Evolutionary conservation across 163 green algal genomes (phyloP), one percentile per base, ranked within the genome.

Genomic region (Coccomyxa subellipsoidea): DNA sequence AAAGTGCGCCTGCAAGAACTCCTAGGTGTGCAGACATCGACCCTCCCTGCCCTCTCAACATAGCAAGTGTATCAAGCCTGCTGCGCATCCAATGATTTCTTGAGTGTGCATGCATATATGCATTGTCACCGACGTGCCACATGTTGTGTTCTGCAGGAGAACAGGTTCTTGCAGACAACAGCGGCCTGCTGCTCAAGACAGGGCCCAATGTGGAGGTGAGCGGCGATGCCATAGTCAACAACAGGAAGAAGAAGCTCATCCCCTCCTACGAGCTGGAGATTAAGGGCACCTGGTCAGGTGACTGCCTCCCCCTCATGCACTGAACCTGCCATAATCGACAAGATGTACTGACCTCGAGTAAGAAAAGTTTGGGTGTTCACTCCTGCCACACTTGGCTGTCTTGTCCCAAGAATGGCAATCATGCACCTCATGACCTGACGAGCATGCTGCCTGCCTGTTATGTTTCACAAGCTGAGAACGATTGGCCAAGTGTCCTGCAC

Each of bases 241-340:
- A 94, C 47, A 89, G 96, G 18, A 99, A 98, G 85, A 90, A 92
- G 36, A 98, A 99, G 88, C 88, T 98, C n/a, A 96, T 98, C 32
- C 88, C 92, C 0, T 86, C 87, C 0, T 99, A 98, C 81, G 96
- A 99, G 90, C 87, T 99, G 25, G 81, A 93, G 15, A 78, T 98
- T 2, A 89, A 86, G 35, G 73, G 98, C 27, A 80, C 72, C 0
- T 98, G 93, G 90, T 90, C 77, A 82, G 70, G 78, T 76, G 35
- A 9, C 39, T 66, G 32, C 35, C 38, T 38, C 25, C 75, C 36
- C 27, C 12, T 36, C 25, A 7, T 38, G 1, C 2, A 79, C 21
- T 66, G n/a, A 9, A 23, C 12, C 66, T 72, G 10, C 59, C 10
- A 9, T 25, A 8, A 23, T 35, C n/a, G n/a, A n/a, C n/a, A n/a